Base-by-base conservation (phyloP, 2,329 filamentous ascomycete genomes). In the Juglanconis sp. region DNA sequence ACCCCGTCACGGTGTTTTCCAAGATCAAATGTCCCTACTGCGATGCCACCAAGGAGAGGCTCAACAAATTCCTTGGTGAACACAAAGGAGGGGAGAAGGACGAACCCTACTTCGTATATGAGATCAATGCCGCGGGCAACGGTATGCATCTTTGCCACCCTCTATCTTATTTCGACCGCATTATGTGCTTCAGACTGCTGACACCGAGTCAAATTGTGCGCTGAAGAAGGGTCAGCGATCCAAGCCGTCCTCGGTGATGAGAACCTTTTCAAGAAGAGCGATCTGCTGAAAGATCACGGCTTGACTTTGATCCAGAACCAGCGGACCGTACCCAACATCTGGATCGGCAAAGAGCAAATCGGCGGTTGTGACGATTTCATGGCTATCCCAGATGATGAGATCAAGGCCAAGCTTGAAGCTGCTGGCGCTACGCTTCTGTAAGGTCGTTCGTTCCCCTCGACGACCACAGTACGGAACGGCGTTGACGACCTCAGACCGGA, bases 1-100 rank as follows among this genome's bases (percentile, higher is more conserved):
- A 96, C 79, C 79, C 86, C 69, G 92, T 96, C 75, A 88, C 95
- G 70, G 91, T 99, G 74, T 99, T 99, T 84, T 93, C 89, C 78
- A 99, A 99, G 82, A 91, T 89, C 15, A 96, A 92, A 81, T 99
- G 95, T 85, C 92, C 93, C 11, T 96, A 96, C 85, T 98, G 94
- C 84, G 82, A 78, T 61, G 81, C 87, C 62, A 87, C 89, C 68
- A 98, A 98, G 87, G 24, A 2, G 4, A 11, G 15, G 24, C 13
- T 31, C 2, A 13, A 31, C 17, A 24, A 31, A 9, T 2, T 32
- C 24, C 7, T 11, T 8, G 46, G 17, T 8, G n/a, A 17, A 5
- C 3, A 46, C 15, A 24, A 24, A 17, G n/a, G n/a, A n/a, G n/a
- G n/a, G n/a, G n/a, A n/a, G n/a, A n/a, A n/a, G n/a, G n/a, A n/a